Conservation (phyloP, 495 filamentous ascomycete genomes). For the Paragyromitra xinjiangensis region DNA sequence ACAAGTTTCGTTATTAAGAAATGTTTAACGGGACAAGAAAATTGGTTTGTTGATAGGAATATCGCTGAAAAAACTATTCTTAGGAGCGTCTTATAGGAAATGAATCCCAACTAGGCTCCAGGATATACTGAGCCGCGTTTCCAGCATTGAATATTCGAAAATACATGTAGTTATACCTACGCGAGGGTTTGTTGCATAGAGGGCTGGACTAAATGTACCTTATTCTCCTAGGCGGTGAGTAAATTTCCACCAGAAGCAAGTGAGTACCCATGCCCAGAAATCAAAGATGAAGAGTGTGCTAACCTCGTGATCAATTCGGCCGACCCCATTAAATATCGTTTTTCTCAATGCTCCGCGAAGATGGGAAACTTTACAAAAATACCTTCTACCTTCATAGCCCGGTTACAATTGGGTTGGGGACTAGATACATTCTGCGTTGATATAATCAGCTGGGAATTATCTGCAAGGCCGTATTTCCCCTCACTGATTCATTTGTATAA, state of each 20-base stretch:
- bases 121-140: neutral
- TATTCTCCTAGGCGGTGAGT: neutral
- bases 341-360: no score
- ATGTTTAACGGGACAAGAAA: neutral
- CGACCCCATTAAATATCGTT: no score
- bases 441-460: no score
- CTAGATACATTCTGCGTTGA: no score
- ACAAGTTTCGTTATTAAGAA: neutral
- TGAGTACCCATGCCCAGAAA: neutral
- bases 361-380: no score
- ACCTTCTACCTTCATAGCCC: no score
- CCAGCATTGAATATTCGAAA: neutral
- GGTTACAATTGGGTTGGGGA: no score
- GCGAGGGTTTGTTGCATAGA: neutral
- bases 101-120: neutral
- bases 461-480: no score
- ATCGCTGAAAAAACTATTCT: neutral
- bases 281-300: neutral
- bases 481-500: no score
- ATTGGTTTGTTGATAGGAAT: neutral
- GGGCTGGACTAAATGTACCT: neutral
- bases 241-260: neutral
- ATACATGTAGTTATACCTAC: neutral
- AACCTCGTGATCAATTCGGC: no score
- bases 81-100: neutral